phyloP scores from a whole-genome alignment of 495 filamentous ascomycete species.

The Penicillium verhagenii region DNA sequence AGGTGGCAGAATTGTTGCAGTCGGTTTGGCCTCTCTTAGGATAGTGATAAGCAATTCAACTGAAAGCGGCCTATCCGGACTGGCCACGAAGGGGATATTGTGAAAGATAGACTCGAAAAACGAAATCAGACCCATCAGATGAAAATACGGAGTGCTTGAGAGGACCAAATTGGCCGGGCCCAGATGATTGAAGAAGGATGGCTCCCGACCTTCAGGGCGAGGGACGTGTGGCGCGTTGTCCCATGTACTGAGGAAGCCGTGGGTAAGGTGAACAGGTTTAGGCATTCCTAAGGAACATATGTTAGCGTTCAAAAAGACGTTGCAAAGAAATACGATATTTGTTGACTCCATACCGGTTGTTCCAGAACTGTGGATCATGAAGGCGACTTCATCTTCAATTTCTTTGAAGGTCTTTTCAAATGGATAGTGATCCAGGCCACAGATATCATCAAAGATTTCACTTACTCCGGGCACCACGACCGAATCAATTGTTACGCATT shows the following conservation, averaged over 20 bases:
- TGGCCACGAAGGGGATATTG: slow-evolving; percentile 8
- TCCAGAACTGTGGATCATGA: slow-evolving; percentile 56
- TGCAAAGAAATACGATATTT: background rate
- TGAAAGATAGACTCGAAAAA: slow-evolving; percentile 15
- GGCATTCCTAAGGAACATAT: slow-evolving; percentile 1
- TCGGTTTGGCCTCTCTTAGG: background rate
- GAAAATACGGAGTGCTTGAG: slow-evolving; percentile 18
- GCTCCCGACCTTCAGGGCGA: background rate
- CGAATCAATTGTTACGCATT: background rate
- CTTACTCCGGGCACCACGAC: slow-evolving; percentile 1
- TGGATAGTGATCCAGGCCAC: slow-evolving; percentile 4
- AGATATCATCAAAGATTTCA: background rate
- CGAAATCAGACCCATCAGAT: slow-evolving; percentile 14
- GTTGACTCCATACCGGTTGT: slow-evolving; percentile 38
- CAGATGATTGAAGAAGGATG: background rate
- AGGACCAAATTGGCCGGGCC: background rate
- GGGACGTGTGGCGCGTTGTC: background rate
- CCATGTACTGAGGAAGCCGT: slow-evolving; percentile 3
- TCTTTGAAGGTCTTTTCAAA: slow-evolving; percentile 29
- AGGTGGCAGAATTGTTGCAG: slow-evolving; percentile 11
- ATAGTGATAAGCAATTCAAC: slow-evolving; percentile 8
- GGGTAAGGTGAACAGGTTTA: slow-evolving; percentile 6
- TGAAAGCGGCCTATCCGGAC: slow-evolving; percentile 15
- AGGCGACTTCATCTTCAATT: slow-evolving; percentile 30
- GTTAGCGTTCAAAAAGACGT: background rate